Conservation (phyloP, 108 stramenopile species). For the Nitzschia palea region DNA sequence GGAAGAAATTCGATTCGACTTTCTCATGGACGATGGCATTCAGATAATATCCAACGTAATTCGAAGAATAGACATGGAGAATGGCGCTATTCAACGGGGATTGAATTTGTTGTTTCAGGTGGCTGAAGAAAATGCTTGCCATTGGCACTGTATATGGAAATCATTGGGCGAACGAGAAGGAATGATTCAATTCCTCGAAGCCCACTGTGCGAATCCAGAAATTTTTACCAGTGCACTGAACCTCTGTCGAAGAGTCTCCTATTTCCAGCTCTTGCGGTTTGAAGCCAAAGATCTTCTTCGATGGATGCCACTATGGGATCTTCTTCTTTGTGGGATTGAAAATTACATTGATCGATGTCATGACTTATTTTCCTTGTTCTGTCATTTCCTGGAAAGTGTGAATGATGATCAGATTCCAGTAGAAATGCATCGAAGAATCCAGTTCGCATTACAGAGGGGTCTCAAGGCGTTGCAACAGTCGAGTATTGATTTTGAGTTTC, state of each 20-base stretch:
- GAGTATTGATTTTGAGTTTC: background rate
- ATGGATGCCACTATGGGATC: conserved; percentile 15
- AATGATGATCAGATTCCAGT: background rate
- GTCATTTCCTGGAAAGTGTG: background rate
- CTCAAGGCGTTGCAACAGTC: background rate
- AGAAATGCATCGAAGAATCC: background rate
- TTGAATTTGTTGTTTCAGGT: background rate
- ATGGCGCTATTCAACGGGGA: background rate
- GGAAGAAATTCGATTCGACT: conserved; percentile 4
- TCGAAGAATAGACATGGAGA: background rate
- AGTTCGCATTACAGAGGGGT: background rate
- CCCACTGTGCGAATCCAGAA: background rate
- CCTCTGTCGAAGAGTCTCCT: background rate
- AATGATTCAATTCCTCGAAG: background rate
- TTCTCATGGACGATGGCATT: conserved; percentile 16
- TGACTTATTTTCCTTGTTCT: background rate
- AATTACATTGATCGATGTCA: background rate
- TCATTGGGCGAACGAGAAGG: conserved; percentile 7
- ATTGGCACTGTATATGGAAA: conserved; percentile 11
- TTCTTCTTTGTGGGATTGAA: conserved; percentile 8
- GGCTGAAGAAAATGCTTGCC: conserved; percentile 6
- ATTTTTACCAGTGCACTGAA: background rate
- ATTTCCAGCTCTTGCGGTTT: background rate
- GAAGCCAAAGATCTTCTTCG: conserved; percentile 8
- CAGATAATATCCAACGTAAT: background rate